Evolutionary conservation across 352 stramenopile species (phyloP).

Genomic region (Globisporangium sylvaticum): DNA sequence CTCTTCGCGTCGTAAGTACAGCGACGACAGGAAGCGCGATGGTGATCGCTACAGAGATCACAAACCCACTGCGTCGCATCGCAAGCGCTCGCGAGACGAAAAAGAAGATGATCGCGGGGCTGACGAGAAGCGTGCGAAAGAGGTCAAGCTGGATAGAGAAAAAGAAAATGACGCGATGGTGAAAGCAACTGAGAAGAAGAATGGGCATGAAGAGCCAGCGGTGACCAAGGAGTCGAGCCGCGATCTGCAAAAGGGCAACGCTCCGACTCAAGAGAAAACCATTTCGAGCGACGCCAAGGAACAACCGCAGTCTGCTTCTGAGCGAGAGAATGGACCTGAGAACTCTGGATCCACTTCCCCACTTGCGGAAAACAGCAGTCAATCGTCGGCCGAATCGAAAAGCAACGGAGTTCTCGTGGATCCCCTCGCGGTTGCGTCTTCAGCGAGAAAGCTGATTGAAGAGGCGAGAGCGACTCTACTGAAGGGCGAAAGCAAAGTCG

Average conservation of each 20-base stretch:
- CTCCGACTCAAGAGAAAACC: not conserved
- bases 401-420: not conserved
- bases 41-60: constrained; percentile 7
- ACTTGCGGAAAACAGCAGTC: constrained; percentile 5
- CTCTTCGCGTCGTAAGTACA: constrained; percentile 17
- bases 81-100: constrained; percentile 15
- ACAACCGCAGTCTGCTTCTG: no score
- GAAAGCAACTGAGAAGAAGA: constrained; percentile 1
- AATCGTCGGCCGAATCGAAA: not conserved
- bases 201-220: not conserved
- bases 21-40: constrained; percentile 9
- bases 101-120: not conserved
- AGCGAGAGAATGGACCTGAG: not conserved
- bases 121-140: not conserved
- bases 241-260: not conserved
- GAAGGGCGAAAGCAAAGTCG: not conserved
- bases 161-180: not conserved
- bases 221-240: not conserved
- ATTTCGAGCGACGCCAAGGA: not conserved
- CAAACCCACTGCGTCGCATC: not conserved
- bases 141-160: not conserved
- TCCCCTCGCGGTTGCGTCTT: not conserved
- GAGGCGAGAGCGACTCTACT: constrained; percentile 7
- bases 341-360: constrained; percentile 1
- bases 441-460: constrained; percentile 13